Conservation (phyloP, 306 rosid species). For the Luffa acutangula region DNA sequence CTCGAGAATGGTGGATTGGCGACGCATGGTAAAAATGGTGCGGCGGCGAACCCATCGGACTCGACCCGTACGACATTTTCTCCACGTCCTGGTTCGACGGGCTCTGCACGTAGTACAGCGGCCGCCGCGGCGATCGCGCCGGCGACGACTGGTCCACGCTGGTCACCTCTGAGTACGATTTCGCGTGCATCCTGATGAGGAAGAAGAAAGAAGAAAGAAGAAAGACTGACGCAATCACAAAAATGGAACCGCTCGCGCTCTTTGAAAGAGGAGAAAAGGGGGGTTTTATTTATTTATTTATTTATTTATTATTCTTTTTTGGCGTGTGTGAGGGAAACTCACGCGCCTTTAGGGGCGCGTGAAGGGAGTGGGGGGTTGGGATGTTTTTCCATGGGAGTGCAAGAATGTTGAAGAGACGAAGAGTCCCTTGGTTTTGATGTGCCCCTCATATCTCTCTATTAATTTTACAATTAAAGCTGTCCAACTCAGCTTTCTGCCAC, state of each 20-base stretch:
- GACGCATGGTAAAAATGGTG: slow-evolving; percentile 64
- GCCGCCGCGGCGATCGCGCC: slow-evolving; percentile 63
- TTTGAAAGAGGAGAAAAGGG: neutral
- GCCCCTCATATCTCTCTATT: neutral
- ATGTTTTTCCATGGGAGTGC: neutral
- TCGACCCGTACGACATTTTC: slow-evolving; percentile 91
- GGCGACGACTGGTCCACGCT: slow-evolving; percentile 67
- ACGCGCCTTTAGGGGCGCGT: neutral
- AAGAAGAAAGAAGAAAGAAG: neutral
- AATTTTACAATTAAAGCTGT: neutral
- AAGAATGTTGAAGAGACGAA: neutral
- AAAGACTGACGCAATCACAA: neutral
- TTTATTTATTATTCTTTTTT: neutral
- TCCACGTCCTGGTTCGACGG: slow-evolving; percentile 86
- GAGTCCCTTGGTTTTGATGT: neutral
- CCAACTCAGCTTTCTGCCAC: neutral
- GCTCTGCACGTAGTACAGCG: slow-evolving; percentile 84
- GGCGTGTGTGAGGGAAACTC: neutral
- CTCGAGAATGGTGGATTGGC: slow-evolving; percentile 91
- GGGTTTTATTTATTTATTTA: neutral
- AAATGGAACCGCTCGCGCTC: neutral
- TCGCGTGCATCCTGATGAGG: slow-evolving; percentile 42
- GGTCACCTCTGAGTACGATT: slow-evolving; percentile 82
- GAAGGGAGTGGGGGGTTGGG: neutral
- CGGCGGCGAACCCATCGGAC: slow-evolving; percentile 65